Conservation (phyloP, 371 early-diverging fungal genomes). For the Parasitella parasitica region DNA sequence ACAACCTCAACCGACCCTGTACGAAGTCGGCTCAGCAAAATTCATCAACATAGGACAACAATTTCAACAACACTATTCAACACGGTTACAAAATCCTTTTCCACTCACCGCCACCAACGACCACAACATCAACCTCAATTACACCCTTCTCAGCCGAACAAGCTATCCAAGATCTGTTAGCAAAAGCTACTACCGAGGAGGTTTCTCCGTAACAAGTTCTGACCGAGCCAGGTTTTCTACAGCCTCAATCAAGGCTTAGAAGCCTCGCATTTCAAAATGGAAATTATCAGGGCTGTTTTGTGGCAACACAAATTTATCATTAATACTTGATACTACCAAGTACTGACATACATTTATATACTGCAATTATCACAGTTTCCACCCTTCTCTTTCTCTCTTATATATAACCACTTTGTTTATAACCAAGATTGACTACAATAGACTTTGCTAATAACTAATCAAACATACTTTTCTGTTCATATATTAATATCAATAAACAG, state of each 20-base stretch:
- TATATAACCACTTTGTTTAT: no score
- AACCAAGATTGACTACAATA: no score
- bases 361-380: no score
- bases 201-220: not conserved
- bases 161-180: not conserved
- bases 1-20: not conserved
- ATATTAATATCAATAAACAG: no score
- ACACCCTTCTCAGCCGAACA: not conserved
- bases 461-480: no score
- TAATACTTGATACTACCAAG: no score
- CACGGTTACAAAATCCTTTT: constrained; percentile 8
- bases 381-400: no score
- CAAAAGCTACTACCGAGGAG: not conserved
- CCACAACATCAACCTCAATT: not conserved
- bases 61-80: not conserved
- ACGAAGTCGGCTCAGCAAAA: constrained; percentile 4
- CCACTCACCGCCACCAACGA: not conserved
- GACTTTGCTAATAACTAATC: no score
- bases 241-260: constrained; percentile 23
- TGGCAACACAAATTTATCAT: no score
- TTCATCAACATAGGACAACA: not conserved
- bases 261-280: constrained; percentile 31
- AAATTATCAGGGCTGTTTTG: constrained; percentile 17
- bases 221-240: not conserved
- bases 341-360: no score